Conservation (phyloP, 768 basidiomycete genomes). For the Lactarius psammicola region DNA sequence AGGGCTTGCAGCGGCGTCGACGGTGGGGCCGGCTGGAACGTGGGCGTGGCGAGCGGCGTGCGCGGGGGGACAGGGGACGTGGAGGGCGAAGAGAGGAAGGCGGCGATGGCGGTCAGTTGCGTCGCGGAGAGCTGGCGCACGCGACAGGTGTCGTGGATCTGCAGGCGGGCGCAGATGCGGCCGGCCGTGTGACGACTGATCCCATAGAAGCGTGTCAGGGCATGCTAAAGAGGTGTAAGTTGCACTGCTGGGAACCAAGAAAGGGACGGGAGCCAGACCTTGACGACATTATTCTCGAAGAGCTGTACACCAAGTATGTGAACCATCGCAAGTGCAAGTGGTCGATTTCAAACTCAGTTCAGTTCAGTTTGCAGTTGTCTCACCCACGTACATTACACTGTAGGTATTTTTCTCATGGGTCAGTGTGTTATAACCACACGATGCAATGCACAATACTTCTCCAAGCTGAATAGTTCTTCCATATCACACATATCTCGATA, state of each 20-base stretch:
- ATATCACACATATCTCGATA: too few relatives aligned
- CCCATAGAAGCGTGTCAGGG: conserved; percentile 89
- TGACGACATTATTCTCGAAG: conserved; percentile 70
- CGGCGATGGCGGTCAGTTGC: conserved; percentile 89
- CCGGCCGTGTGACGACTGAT: conserved; percentile 72
- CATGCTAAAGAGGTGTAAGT: conserved; percentile 54
- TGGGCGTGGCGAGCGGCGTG: conserved; percentile 60
- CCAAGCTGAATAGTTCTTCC: too few relatives aligned
- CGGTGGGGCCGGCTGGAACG: conserved; percentile 50
- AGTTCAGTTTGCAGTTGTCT: background rate
- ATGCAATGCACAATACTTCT: too few relatives aligned
- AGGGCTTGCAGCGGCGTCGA: conserved; percentile 36
- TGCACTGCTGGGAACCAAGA: background rate
- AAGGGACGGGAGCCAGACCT: conserved; percentile 49
- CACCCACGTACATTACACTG: conserved; percentile 10
- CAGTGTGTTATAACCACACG: too few relatives aligned
- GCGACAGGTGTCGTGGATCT: conserved; percentile 83
- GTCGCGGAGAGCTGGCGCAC: conserved; percentile 79
- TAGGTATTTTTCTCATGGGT: too few relatives aligned
- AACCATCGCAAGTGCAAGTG: conserved; percentile 50
- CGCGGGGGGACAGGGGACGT: conserved; percentile 66
- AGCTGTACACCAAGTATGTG: conserved; percentile 85
- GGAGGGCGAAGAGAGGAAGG: conserved; percentile 87
- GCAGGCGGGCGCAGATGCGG: conserved; percentile 86
- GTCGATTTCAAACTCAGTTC: conserved; percentile 24